phyloP scores from a whole-genome alignment of 1,284 basidiomycete genomes.

The Sphagnurus paluster region DNA sequence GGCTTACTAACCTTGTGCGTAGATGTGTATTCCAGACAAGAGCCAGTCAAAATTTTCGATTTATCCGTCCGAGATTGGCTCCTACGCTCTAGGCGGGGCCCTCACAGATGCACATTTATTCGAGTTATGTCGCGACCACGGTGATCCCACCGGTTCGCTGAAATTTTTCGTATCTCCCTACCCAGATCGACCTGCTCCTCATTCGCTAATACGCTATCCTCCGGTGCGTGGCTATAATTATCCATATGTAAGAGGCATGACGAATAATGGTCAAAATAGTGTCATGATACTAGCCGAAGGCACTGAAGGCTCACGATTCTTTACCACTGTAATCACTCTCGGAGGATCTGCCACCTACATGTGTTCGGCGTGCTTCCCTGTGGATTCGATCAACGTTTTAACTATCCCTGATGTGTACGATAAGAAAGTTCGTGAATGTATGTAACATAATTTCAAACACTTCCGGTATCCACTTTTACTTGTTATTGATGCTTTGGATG shows the following conservation, averaged over 20 bases:
- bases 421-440: slow-evolving; percentile 23
- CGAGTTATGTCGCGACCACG: slow-evolving; percentile 59
- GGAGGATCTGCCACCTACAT: too few species aligned
- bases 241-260: neutral
- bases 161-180: slow-evolving; percentile 66
- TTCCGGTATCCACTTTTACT: neutral
- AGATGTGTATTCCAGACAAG: slow-evolving; percentile 78
- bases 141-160: slow-evolving; percentile 65
- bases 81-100: slow-evolving; percentile 60
- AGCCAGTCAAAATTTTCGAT: slow-evolving; percentile 63
- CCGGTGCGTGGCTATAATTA: slow-evolving; percentile 14
- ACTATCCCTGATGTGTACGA: slow-evolving; percentile 19
- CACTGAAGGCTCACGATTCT: slow-evolving; percentile 13
- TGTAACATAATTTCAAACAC: slow-evolving; percentile 14
- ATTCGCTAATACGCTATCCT: slow-evolving; percentile 13
- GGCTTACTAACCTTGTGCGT: neutral
- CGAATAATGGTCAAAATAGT: slow-evolving; percentile 5
- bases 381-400: too few species aligned
- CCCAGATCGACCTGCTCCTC: slow-evolving; percentile 36
- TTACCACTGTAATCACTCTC: too few species aligned
- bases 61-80: slow-evolving; percentile 73
- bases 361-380: too few species aligned
- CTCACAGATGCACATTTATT: slow-evolving; percentile 61
- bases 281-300: slow-evolving; percentile 11
- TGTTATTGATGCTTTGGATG: neutral